Evolutionary conservation across 164 flowering plant species (phyloP).

Genomic region (Santalum album): DNA sequence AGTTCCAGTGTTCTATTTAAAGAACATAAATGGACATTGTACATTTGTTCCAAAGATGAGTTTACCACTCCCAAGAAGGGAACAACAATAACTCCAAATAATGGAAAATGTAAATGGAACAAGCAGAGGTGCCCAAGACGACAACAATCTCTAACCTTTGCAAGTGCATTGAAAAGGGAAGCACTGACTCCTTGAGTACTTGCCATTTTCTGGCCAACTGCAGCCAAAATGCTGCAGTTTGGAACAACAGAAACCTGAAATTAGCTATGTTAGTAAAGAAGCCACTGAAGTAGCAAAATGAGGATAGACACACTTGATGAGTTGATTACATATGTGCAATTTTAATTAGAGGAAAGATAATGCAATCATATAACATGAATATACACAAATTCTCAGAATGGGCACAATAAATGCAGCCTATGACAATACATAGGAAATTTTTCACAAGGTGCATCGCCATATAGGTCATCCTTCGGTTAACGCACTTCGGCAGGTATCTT

Average conservation of each 20-base stretch:
- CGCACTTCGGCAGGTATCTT: no score
- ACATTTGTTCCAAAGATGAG: no score
- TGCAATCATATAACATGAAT: not conserved
- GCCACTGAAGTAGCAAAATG: not conserved
- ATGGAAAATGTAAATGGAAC: not conserved
- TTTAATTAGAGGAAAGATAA: not conserved
- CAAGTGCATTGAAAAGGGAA: slow-evolving; percentile 87
- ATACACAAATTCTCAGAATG: not conserved
- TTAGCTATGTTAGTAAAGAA: slow-evolving; percentile 1
- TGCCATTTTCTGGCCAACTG: slow-evolving; percentile 98
- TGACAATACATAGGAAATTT: no score
- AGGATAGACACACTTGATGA: not conserved
- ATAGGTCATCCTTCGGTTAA: no score
- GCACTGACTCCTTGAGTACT: slow-evolving; percentile 99
- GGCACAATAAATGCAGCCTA: no score
- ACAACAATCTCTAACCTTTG: slow-evolving; percentile 47
- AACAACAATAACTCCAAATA: no score
- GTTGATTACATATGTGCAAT: not conserved
- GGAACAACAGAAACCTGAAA: slow-evolving; percentile 72
- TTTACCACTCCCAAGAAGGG: no score
- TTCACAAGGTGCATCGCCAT: no score
- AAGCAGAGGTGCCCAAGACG: not conserved
- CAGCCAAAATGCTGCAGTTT: slow-evolving; percentile 90
- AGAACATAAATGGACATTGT: no score
- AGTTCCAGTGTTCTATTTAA: no score